Evolutionary conservation across 768 basidiomycete species (phyloP), one percentile per base, ranked within the genome.

Genomic region (Panaeolus papilionaceus): DNA sequence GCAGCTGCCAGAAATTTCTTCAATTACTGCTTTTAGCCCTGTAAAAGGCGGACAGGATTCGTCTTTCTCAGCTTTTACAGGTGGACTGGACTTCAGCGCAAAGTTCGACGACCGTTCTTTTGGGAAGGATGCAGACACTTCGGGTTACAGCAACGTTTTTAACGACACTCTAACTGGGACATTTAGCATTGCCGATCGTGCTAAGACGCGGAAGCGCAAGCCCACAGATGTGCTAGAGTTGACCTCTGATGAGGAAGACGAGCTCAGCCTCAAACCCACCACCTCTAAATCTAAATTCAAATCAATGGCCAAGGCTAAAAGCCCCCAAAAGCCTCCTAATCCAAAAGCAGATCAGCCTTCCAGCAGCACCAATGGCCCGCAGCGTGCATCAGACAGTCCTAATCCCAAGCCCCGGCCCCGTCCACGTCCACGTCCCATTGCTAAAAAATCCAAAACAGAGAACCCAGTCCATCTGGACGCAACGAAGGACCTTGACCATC

Each of bases 111-210:
- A 62, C 0, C 42, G n/a, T 33, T 42, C 65, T 7, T 42, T 58
- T 16, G 23, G 14, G 61, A 65, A 58, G 16, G 39, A 64, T 2
- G 47, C 65, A n/a, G 66, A 70, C 23, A 71, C 70, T 3, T 64
- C 64, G 33, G 47, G 63, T 18, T 42, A 66, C n/a, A 51, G 66
- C 20, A 47, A 66, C 33, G 58, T 70, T 62, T 63, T 70, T 37
- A 72, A 74, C 38, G 66, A 67, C 28, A 66, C 66, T 33, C 61
- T 73, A 23, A 40, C 66, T 26, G 70, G 64, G 10, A 58, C 67
- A 16, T 51, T 68, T 23, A 83, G 75, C 68, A 87, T 88, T 28
- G 87, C 87, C n/a, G 87, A 89, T 47, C 81, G 87, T 18, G 84
- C 87, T 62, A 88, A 88, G 71, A 86, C 80, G 75, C 86, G 87